Base-by-base conservation (phyloP, 768 basidiomycete species). In the Tylopilus intermedius region DNA sequence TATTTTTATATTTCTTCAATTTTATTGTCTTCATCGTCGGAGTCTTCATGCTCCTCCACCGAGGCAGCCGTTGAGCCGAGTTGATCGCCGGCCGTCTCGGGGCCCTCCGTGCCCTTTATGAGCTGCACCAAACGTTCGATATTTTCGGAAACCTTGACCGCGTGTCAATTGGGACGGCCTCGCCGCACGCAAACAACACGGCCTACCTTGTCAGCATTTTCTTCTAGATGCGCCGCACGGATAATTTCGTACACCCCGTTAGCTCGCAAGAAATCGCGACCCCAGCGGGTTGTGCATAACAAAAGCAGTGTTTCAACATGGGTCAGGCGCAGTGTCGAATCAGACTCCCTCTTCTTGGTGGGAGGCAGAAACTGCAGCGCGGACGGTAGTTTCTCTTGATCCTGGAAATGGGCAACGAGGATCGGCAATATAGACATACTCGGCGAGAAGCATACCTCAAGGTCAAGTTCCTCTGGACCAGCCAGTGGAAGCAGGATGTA, bases 381-480 rank as follows among this genome's bases (percentile, higher is more conserved):
- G 11, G 82, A 72, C 0, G 88, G 93, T 0, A 99, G 77, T 40
- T 82, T 83, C 59, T 99, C 96, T 74, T 92, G 88, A 39, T 91
- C 90, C 88, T 95, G 62, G 29, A 49, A 24, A 45, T 14, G n/a
- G 3, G n/a, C 4, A 8, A 47, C 55, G 37, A 50, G 49, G 37
- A n/a, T 38, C n/a, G 30, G 38, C 5, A 47, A 44, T 29, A 29
- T 57, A 21, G 18, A 3, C 26, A 5, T 6, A 24, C 10, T 5
- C 6, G 24, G 21, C n/a, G 26, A 18, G 21, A 43, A 22, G 50
- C 75, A 49, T 59, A 90, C 91, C 56, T 97, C 94, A 1, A 95
- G 76, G 51, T 96, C 94, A 54, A 90, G 85, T 69, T 98, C 96
- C 69, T 98, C 96, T 1, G 93, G 88, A 6, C 95, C 94, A 39